A percentile compares a stretch with the other conserved stretches of the same genome.
Evolutionary conservation across 495 filamentous ascomycete species (phyloP).

Genomic region (Parachaetomium inaequale): DNA sequence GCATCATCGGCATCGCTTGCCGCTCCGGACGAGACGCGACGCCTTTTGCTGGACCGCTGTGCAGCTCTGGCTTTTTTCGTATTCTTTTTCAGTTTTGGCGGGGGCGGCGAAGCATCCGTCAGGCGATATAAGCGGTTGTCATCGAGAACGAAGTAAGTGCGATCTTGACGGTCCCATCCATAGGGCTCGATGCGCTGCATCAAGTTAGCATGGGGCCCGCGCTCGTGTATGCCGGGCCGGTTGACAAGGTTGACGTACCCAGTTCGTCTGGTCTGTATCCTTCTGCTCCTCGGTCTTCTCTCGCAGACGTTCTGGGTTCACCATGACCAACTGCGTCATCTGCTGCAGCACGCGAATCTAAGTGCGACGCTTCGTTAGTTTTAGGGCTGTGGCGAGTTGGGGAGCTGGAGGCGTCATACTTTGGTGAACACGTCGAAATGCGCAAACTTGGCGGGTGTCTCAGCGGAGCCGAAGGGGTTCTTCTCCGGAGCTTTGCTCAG

Average conservation of each 20-base stretch:
- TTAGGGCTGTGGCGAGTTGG: not conserved
- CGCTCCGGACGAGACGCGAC: conserved; percentile 56
- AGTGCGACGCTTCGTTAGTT: not conserved
- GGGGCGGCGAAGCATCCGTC: conserved; percentile 60
- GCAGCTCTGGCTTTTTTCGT: conserved; percentile 68
- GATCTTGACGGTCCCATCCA: conserved; percentile 81
- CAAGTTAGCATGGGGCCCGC: conserved; percentile 22
- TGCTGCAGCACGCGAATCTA: conserved; percentile 83
- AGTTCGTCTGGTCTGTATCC: conserved; percentile 74
- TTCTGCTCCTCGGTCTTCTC: conserved; percentile 81
- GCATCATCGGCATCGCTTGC: conserved; percentile 56
- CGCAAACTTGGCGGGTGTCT: conserved; percentile 65
- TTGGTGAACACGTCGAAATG: conserved; percentile 83
- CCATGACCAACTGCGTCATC: conserved; percentile 85
- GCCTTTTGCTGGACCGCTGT: conserved; percentile 67
- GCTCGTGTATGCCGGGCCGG: not conserved
- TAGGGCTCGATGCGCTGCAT: conserved; percentile 85
- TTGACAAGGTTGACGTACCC: conserved; percentile 55
- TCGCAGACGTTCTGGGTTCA: conserved; percentile 77
- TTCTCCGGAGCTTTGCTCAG: conserved; percentile 70
- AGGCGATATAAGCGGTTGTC: conserved; percentile 89
- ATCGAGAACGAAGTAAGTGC: conserved; percentile 84
- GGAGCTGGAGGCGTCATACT: conserved; percentile 33
- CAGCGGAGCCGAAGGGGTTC: conserved; percentile 84
- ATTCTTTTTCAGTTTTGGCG: conserved; percentile 69